Conservation (phyloP, 768 basidiomycete genomes). For the Chiua virens region DNA sequence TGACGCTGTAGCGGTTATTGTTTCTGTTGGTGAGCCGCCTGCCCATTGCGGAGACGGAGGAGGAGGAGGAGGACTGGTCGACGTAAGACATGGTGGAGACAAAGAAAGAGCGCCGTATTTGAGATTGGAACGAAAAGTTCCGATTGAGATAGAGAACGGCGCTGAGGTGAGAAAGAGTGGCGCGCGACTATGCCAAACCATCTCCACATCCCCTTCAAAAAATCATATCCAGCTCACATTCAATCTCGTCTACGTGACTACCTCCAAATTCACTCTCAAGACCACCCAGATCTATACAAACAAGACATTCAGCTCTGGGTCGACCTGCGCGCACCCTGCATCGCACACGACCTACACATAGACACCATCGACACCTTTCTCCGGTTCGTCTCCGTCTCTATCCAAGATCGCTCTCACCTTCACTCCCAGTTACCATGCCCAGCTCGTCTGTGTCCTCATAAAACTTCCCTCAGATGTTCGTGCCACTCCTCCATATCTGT, state of each 20-base stretch:
- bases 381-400: constrained; percentile 48
- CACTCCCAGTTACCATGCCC: constrained; percentile 79
- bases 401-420: constrained; percentile 1
- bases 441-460: constrained; percentile 76
- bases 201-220: constrained; percentile 73
- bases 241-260: constrained; percentile 59
- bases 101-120: background rate
- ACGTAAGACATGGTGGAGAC: constrained; percentile 53
- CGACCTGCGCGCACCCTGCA: constrained; percentile 55
- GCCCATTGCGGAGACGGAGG: constrained; percentile 64
- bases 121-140: constrained; percentile 10
- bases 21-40: constrained; percentile 87
- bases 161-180: constrained; percentile 11
- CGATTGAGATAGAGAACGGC: constrained; percentile 8
- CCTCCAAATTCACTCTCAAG: constrained; percentile 63
- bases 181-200: constrained; percentile 70
- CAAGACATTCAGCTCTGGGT: constrained; percentile 71
- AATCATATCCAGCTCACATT: constrained; percentile 56
- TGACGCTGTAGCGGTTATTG: constrained; percentile 95
- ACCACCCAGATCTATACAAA: constrained; percentile 83
- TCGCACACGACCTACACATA: constrained; percentile 58
- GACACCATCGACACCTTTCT: constrained; percentile 50
- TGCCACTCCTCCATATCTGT: constrained; percentile 7
- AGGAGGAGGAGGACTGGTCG: constrained; percentile 64
- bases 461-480: constrained; percentile 82